Evolutionary conservation across 1,139 yeast species (phyloP), one percentile per base, ranked within the genome.

Genomic region (Pneumocystis jirovecii): DNA sequence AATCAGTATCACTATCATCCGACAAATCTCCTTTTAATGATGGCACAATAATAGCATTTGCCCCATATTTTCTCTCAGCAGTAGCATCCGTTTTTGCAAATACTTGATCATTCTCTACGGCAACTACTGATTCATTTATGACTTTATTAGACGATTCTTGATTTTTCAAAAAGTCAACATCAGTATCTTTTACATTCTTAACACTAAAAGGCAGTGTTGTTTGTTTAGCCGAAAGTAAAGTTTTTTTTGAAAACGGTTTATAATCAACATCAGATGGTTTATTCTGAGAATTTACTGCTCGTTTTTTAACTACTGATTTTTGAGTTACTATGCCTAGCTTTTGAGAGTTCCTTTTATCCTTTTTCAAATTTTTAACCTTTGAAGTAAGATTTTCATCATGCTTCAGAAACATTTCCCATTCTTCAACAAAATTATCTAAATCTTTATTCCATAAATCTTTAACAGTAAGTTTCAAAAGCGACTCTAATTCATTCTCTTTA

Each of bases 361-460:
- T 50, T 50, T 50, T 50, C 21, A 25, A 50, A 50, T 15, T 50
- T 50, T 5, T 15, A 50, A n/a, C 74, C 60, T 71, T 70, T 50
- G 71, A 73, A 31, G 79, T 76, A 67, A 73, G 76, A 65, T 75
- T 81, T 63, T 79, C 80, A 71, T 86, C 90, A 21, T 79, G 80
- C 61, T 74, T 77, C 68, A 84, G 77, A 74, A 88, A 89, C 65
- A 80, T 78, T 0, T 85, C 81, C 86, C 95, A 93, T 15, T 81
- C 82, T 5, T 70, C 78, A 69, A 83, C 73, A 74, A 93, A 93
- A 0, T 76, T 85, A 68, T 89, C 96, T 71, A 93, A 79, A 74
- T 93, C 98, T 61, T 75, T 81, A 68, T 78, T 82, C 98, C 98
- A 93, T 68, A 93, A 78, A 75, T 90, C 97, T 74, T 89, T 89